These are phyloP conservation scores for Kodamaea lidongshanica DNA, from an alignment of 805 yeast species.

Conservation along the genomic window DNA sequence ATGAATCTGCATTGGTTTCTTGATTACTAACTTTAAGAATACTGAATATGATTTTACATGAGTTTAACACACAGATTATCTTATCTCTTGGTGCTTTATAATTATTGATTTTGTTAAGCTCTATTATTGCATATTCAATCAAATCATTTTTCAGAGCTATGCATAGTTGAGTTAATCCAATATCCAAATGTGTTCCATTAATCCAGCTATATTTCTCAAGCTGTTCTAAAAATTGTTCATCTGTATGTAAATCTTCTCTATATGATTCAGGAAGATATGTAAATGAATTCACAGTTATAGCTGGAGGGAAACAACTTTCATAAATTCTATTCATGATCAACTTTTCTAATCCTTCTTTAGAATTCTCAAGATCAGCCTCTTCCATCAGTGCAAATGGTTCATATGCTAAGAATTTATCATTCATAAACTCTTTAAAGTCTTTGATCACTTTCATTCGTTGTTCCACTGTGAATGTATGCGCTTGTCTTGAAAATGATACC, in stretches of 20 bases:
- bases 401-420: slow-evolving; percentile 50
- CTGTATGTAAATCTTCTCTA: slow-evolving; percentile 57
- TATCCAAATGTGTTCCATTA: slow-evolving; percentile 69
- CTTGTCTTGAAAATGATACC: slow-evolving; percentile 61
- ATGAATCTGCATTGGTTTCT: slow-evolving; percentile 84
- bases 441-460: slow-evolving; percentile 73
- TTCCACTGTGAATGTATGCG: slow-evolving; percentile 53
- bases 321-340: slow-evolving; percentile 84
- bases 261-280: slow-evolving; percentile 36
- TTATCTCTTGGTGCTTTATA: slow-evolving; percentile 95
- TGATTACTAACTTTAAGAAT: slow-evolving; percentile 64
- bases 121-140: slow-evolving; percentile 58
- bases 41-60: slow-evolving; percentile 90
- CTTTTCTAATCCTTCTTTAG: slow-evolving; percentile 89
- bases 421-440: slow-evolving; percentile 73
- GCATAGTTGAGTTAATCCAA: slow-evolving; percentile 41
- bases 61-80: slow-evolving; percentile 81
- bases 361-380: slow-evolving; percentile 56
- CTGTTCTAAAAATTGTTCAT: slow-evolving; percentile 45
- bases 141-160: slow-evolving; percentile 20
- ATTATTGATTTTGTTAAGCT: slow-evolving; percentile 68
- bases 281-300: slow-evolving; percentile 31
- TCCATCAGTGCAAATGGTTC: slow-evolving; percentile 70
- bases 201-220: slow-evolving; percentile 66
- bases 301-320: slow-evolving; percentile 74